Percentiles rank a stretch among this genome's conserved stretches.
phyloP scores from a whole-genome alignment of 225 moss, liverwort and hornwort species.

The Bryoerythrophyllum caledonicum region DNA sequence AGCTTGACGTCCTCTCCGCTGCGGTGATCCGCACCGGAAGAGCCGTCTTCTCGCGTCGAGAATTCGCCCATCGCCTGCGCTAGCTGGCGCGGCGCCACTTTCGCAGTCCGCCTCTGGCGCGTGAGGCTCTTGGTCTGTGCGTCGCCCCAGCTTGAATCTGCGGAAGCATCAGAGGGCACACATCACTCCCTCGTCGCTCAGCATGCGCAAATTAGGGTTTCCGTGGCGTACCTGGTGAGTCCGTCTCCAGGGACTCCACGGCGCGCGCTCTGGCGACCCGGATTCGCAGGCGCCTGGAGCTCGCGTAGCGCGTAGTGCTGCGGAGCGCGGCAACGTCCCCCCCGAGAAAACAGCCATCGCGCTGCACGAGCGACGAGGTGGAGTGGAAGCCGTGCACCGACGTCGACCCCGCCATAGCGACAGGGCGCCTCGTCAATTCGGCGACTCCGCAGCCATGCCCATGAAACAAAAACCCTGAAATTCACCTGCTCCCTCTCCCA shows the following conservation, averaged over 20 bases:
- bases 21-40: constrained; percentile 14
- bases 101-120: constrained; percentile 15
- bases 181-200: no score
- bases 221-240: constrained; percentile 28
- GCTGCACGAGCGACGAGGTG: constrained; percentile 32
- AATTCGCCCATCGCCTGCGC: constrained; percentile 18
- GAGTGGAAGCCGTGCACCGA: constrained; percentile 29
- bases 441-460: constrained; percentile 18
- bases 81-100: constrained; percentile 9
- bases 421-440: constrained; percentile 22
- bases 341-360: constrained; percentile 37
- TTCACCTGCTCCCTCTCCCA: background rate
- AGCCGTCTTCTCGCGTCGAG: constrained; percentile 15
- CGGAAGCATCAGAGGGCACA: constrained; percentile 1
- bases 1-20: constrained; percentile 40
- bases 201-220: background rate
- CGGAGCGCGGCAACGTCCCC: constrained; percentile 29
- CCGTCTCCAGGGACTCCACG: constrained; percentile 44
- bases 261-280: constrained; percentile 42
- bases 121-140: constrained; percentile 7
- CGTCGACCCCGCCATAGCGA: constrained; percentile 42
- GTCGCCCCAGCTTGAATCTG: constrained; percentile 51
- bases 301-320: constrained; percentile 11
- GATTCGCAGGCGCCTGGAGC: constrained; percentile 28
- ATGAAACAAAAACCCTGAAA: background rate